A percentile compares a stretch with the other conserved stretches of the same genome.
Conservation (phyloP, 2,329 filamentous ascomycete species). For the Hysterium pulicare region DNA sequence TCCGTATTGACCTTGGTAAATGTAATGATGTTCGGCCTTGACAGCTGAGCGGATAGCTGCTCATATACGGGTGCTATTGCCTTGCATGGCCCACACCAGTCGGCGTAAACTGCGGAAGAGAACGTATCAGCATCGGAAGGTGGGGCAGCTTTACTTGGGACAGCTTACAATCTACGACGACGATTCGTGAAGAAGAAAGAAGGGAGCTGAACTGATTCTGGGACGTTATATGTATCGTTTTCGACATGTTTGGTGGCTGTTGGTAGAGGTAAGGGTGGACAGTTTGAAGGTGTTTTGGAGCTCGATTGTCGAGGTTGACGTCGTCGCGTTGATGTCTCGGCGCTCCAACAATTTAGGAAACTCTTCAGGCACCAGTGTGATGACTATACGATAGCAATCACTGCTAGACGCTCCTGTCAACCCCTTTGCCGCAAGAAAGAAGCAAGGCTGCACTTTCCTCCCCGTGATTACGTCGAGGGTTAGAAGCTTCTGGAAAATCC, state of each 20-base stretch:
- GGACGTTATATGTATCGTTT: conserved; percentile 43
- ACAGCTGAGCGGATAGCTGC: conserved; percentile 67
- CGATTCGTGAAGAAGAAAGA: conserved; percentile 72
- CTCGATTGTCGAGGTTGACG: too few species aligned
- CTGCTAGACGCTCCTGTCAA: neutral
- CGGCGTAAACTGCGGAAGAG: conserved; percentile 68
- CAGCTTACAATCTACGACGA: conserved; percentile 82
- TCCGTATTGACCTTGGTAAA: conserved; percentile 90
- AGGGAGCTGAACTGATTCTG: conserved; percentile 45
- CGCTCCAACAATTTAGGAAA: too few species aligned
- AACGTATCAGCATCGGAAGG: conserved; percentile 17
- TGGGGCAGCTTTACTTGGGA: conserved; percentile 8
- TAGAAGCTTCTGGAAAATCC: conserved; percentile 5
- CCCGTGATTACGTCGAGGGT: neutral
- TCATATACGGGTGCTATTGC: conserved; percentile 81
- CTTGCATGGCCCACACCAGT: conserved; percentile 83
- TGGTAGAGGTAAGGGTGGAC: conserved; percentile 16
- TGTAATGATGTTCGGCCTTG: conserved; percentile 67
- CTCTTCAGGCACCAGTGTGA: too few species aligned
- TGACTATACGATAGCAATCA: neutral
- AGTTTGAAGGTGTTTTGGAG: neutral
- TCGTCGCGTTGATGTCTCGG: neutral
- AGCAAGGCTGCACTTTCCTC: neutral
- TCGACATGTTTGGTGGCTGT: conserved; percentile 39
- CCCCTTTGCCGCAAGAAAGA: neutral